Conservation (phyloP, 768 basidiomycete genomes). For the Trametes sanguinea region DNA sequence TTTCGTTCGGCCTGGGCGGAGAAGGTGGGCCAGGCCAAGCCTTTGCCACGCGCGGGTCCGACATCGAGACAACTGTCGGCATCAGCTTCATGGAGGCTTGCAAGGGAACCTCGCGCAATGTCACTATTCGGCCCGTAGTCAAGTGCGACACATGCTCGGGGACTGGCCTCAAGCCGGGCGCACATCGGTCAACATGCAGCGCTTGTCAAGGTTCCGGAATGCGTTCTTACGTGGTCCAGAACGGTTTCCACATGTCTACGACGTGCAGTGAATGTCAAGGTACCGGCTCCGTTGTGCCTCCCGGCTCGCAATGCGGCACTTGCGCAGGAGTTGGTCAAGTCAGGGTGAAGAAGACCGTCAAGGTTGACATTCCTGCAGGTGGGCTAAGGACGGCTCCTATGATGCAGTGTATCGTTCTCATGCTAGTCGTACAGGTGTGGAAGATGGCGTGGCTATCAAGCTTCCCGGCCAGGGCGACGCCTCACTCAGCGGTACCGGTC, state of each 20-base stretch:
- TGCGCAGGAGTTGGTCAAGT: slow-evolving; percentile 92
- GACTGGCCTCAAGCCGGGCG: slow-evolving; percentile 82
- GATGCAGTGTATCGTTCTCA: not conserved
- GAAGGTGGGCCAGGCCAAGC: slow-evolving; percentile 37
- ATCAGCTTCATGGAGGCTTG: slow-evolving; percentile 94
- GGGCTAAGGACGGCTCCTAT: slow-evolving; percentile 33
- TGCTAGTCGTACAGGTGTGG: slow-evolving; percentile 61
- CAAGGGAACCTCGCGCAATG: slow-evolving; percentile 76
- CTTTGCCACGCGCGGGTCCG: slow-evolving; percentile 64
- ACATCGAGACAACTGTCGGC: slow-evolving; percentile 75
- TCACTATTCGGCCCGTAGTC: slow-evolving; percentile 78
- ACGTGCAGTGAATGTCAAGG: slow-evolving; percentile 86
- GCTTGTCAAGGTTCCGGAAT: slow-evolving; percentile 87
- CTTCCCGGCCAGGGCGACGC: slow-evolving; percentile 83
- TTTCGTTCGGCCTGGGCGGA: slow-evolving; percentile 49
- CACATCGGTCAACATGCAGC: slow-evolving; percentile 76
- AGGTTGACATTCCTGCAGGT: slow-evolving; percentile 87
- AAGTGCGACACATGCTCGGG: slow-evolving; percentile 86
- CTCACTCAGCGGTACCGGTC: slow-evolving; percentile 76
- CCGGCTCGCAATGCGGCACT: slow-evolving; percentile 70
- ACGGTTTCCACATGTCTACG: slow-evolving; percentile 95
- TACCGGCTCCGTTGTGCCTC: slow-evolving; percentile 76
- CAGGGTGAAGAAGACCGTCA: slow-evolving; percentile 71
- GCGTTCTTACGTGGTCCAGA: slow-evolving; percentile 85
- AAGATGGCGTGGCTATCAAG: slow-evolving; percentile 92